These are phyloP conservation scores for Rhynchospora breviuscula DNA, from an alignment of 176 grass and related monocot species.

Conservation along the genomic window DNA sequence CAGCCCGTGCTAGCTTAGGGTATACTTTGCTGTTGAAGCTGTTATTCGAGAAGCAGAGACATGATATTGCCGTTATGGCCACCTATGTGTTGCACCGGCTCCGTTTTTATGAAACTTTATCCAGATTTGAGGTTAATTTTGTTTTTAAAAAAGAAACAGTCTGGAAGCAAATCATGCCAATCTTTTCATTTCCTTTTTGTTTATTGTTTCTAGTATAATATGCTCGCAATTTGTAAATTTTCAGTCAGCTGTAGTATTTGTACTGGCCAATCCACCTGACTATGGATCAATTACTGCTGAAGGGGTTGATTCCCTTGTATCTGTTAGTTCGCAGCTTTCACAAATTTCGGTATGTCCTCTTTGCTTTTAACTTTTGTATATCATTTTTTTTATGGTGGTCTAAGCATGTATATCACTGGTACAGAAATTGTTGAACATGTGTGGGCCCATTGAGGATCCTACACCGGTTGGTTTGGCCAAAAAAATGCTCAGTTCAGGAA, in stretches of 20 bases:
- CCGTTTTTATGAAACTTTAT: constrained; percentile 76
- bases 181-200: constrained; percentile 2
- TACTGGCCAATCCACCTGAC: constrained; percentile 39
- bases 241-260: constrained; percentile 67
- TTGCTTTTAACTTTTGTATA: constrained; percentile 5
- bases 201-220: constrained; percentile 22
- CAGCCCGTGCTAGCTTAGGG: constrained; percentile 50
- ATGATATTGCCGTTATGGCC: constrained; percentile 66
- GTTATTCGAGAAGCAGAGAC: constrained; percentile 79
- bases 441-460: constrained; percentile 77
- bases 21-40: constrained; percentile 80
- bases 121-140: constrained; percentile 73
- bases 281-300: constrained; percentile 41
- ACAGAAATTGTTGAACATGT: constrained; percentile 77
- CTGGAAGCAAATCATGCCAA: background rate
- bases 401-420: constrained; percentile 36
- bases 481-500: constrained; percentile 50
- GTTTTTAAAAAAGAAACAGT: background rate
- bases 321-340: constrained; percentile 62
- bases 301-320: constrained; percentile 44
- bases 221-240: constrained; percentile 36
- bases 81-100: constrained; percentile 75
- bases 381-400: constrained; percentile 16
- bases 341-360: constrained; percentile 55
- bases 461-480: constrained; percentile 46